Conservation (phyloP, 495 filamentous ascomycete genomes). For the Platismatia glauca region DNA sequence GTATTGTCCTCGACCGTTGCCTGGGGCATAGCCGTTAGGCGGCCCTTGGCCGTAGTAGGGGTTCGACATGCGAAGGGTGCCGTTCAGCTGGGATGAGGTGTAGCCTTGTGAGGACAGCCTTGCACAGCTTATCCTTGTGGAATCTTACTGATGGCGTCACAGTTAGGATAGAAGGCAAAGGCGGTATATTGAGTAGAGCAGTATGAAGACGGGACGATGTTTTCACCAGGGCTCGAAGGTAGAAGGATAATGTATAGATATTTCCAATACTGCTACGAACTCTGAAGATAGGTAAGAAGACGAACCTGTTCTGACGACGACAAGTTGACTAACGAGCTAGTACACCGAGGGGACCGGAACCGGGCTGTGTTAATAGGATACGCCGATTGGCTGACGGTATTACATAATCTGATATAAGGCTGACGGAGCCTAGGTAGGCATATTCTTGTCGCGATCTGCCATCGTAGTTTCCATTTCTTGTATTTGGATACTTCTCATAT, state of each 20-base stretch:
- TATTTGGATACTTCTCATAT: too few relatives aligned
- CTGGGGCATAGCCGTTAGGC: background rate
- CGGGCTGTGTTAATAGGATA: background rate
- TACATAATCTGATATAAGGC: background rate
- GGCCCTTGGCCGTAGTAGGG: slow-evolving; percentile 2
- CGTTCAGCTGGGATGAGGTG: background rate
- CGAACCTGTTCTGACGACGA: background rate
- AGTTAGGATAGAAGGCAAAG: background rate
- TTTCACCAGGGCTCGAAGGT: background rate
- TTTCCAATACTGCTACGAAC: too few relatives aligned
- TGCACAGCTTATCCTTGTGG: background rate
- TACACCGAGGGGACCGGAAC: too few relatives aligned
- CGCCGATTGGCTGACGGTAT: background rate
- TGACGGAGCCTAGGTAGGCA: background rate
- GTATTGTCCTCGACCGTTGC: background rate
- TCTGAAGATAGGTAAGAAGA: background rate
- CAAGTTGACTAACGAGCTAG: background rate
- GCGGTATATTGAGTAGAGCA: background rate
- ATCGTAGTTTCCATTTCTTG: background rate
- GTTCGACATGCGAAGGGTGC: background rate
- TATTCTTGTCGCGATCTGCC: background rate
- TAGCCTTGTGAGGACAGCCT: background rate
- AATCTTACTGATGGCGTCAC: background rate
- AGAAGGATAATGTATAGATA: background rate
- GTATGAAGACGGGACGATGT: background rate